A percentile compares a stretch with the other conserved stretches of the same genome.
Evolutionary conservation across 1,284 basidiomycete species (phyloP).

Genomic region (Moesziomyces globuligerus): DNA sequence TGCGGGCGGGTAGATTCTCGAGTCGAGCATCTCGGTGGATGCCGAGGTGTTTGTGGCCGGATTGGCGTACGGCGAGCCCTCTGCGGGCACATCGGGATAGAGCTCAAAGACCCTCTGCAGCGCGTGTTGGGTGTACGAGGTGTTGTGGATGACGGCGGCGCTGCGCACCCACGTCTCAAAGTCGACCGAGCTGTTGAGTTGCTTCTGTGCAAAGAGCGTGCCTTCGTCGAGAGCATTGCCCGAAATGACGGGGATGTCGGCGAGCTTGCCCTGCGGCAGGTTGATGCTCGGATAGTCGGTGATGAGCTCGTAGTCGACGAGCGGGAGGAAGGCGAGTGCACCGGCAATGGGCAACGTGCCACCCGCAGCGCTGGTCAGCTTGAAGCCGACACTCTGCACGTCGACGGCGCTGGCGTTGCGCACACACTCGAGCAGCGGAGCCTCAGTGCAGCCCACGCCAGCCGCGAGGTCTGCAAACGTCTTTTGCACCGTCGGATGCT

Average conservation of each 20-base stretch:
- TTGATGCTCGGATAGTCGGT: constrained; percentile 33
- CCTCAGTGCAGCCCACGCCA: constrained; percentile 23
- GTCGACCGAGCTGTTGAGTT: constrained; percentile 19
- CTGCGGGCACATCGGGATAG: constrained; percentile 29
- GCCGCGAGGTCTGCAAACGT: constrained; percentile 21
- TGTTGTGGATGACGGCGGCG: constrained; percentile 34
- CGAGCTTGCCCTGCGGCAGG: constrained; percentile 29
- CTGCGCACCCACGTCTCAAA: constrained; percentile 26
- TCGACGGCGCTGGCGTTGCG: constrained; percentile 23
- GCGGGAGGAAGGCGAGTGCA: constrained; percentile 27
- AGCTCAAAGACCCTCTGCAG: constrained; percentile 20
- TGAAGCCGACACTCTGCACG: constrained; percentile 13
- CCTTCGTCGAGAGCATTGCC: constrained; percentile 50
- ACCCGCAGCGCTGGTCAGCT: constrained; percentile 10
- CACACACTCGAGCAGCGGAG: constrained; percentile 25
- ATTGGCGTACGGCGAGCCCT: constrained; percentile 42
- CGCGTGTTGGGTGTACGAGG: constrained; percentile 28
- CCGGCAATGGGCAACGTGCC: constrained; percentile 25
- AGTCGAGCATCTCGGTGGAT: constrained; percentile 6
- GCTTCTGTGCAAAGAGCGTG: constrained; percentile 19
- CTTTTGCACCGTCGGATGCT: constrained; percentile 29
- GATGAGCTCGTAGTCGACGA: constrained; percentile 47
- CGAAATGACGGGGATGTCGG: constrained; percentile 45
- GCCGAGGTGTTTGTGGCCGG: constrained; percentile 21
- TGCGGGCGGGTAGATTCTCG: constrained; percentile 20